Base-by-base conservation (phyloP, 257 asterid species). In the Solanum raphanifolium region DNA sequence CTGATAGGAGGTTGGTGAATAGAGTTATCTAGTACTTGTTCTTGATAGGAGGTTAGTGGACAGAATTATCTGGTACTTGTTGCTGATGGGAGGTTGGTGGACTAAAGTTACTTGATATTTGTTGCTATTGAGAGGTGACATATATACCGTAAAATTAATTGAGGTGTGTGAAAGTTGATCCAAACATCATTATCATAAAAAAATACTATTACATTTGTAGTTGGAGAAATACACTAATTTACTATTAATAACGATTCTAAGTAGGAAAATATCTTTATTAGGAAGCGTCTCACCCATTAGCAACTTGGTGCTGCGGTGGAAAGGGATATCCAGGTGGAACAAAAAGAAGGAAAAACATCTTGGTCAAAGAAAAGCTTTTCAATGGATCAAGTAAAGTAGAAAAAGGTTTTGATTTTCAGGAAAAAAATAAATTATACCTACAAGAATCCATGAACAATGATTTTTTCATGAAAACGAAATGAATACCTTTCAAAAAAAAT, bases 41-140 rank as follows among this genome's bases (percentile, higher is more conserved):
- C 0, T 0, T 55, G 2, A 20, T 18, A 0, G 0, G 2, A 18
- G 2, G 1, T 52, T 52, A 2, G 25, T 55, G n/a, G n/a, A 55
- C 2, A 12, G 2, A 41, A 41, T 15, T 5, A 48, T 3, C 0
- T 48, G 21, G 1, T 5, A 48, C 0, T 48, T 48, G 8, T 48
- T 48, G 23, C 3, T 48, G 9, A 16, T 16, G 21, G 23, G 60
- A 16, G 23, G 21, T 48, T 48, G 58, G 3, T 46, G 18, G 18
- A 46, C 55, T 0, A 48, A 5, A 48, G 21, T 52, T 52, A 18
- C 65, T 1, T 55, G n/a, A 55, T 18, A 55, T 18, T 52, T 55
- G 1, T 18, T 55, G 65, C 65, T 18, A 55, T 18, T 6, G 4
- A 55, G 0, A 55, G n/a, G 2, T 3, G 25, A 52, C 20, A 13